Conservation (phyloP, 2,329 filamentous ascomycete species). For the Fusarium piperis region DNA sequence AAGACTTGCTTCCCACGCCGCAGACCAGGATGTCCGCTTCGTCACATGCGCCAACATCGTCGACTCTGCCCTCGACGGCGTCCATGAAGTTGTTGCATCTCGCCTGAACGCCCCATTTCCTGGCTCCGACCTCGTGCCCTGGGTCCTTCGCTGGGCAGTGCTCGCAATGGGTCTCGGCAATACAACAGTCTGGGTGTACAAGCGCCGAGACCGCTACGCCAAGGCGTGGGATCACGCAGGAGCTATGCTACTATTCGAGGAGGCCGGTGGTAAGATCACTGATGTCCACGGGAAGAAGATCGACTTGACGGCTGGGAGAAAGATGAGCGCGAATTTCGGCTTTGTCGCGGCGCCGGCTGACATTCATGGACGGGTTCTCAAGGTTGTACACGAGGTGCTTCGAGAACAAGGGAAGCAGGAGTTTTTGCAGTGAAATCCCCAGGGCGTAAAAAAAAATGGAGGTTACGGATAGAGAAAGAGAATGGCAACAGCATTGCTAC, state of each 20-base stretch:
- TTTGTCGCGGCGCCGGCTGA: constrained; percentile 63
- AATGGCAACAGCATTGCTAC: not conserved
- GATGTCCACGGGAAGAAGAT: constrained; percentile 63
- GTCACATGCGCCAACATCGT: constrained; percentile 59
- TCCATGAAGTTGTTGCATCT: constrained; percentile 57
- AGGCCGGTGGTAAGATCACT: constrained; percentile 64
- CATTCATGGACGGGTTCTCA: constrained; percentile 58
- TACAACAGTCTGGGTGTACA: constrained; percentile 67
- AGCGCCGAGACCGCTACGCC: constrained; percentile 55
- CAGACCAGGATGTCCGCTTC: constrained; percentile 49
- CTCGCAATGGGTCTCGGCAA: constrained; percentile 64
- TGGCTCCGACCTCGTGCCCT: constrained; percentile 63
- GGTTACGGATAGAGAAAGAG: not conserved
- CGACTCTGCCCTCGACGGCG: constrained; percentile 59
- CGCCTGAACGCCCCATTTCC: constrained; percentile 55
- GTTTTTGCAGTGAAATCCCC: constrained; percentile 23
- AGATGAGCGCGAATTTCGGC: constrained; percentile 62
- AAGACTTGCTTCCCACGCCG: constrained; percentile 46
- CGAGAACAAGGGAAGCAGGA: constrained; percentile 45
- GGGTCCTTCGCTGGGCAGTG: constrained; percentile 65
- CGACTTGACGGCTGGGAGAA: constrained; percentile 60
- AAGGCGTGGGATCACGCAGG: constrained; percentile 71
- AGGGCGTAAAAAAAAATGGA: not conserved
- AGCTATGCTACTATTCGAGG: constrained; percentile 67
- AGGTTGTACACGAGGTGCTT: constrained; percentile 83